These are phyloP conservation scores for Micractinium sp. DNA, from an alignment of 139 green algal genomes.

Conservation along the genomic window DNA sequence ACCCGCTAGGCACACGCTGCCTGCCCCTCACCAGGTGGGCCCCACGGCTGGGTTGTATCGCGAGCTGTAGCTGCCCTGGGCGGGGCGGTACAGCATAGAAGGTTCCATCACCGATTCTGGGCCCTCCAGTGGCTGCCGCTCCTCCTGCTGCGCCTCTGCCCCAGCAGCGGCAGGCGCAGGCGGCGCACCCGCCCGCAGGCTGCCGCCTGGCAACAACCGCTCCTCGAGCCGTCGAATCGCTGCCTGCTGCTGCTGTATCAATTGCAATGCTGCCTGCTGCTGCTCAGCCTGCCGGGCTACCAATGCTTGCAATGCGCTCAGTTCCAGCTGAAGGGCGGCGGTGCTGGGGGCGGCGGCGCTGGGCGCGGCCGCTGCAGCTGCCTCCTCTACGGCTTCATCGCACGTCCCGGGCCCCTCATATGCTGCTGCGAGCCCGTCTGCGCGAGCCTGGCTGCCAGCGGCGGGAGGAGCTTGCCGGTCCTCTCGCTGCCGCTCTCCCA, in stretches of 20 bases:
- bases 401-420: too few relatives aligned
- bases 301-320: background rate
- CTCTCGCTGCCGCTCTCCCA: too few relatives aligned
- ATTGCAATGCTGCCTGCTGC: background rate
- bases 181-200: background rate
- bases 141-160: too few relatives aligned
- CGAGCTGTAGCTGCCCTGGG: slow-evolving; percentile 71
- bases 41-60: slow-evolving; percentile 26
- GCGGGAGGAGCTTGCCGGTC: too few relatives aligned
- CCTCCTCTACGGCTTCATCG: too few relatives aligned
- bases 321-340: background rate
- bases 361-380: background rate
- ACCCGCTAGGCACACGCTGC: too few relatives aligned
- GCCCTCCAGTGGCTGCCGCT: background rate
- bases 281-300: background rate
- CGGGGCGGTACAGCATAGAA: slow-evolving; percentile 63
- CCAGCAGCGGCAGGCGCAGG: too few relatives aligned
- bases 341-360: background rate
- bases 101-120: background rate
- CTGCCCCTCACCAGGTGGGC: background rate
- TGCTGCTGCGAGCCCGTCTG: too few relatives aligned
- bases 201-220: background rate
- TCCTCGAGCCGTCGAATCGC: background rate
- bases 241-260: slow-evolving; percentile 7
- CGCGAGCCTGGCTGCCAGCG: too few relatives aligned